These are phyloP conservation scores for Fusarium incarnatum DNA, from an alignment of 2,329 filamentous ascomycete species.

Conservation along the genomic window DNA sequence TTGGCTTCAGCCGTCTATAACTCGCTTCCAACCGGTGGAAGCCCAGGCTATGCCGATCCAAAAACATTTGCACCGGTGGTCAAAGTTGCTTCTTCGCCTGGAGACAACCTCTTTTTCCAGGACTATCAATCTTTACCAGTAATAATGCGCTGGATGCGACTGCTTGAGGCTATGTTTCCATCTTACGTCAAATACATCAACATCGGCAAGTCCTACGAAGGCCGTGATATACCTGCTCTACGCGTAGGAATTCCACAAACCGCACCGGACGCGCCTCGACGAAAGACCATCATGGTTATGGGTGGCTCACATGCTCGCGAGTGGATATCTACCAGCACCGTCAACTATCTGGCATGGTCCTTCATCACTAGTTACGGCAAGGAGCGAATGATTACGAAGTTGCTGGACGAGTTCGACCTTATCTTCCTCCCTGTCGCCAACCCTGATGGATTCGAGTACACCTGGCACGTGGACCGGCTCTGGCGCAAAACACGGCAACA, in stretches of 20 bases:
- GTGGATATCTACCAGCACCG: conserved; percentile 94
- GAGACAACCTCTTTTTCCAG: conserved; percentile 87
- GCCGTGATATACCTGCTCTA: conserved; percentile 85
- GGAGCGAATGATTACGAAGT: conserved; percentile 74
- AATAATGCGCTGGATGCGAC: conserved; percentile 89
- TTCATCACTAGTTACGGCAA: conserved; percentile 87
- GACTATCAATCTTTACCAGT: conserved; percentile 90
- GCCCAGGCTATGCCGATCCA: conserved; percentile 29
- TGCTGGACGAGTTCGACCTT: conserved; percentile 87
- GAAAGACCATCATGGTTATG: conserved; percentile 83
- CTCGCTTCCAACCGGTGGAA: conserved; percentile 46
- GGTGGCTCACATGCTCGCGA: conserved; percentile 94
- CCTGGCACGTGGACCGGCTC: conserved; percentile 89
- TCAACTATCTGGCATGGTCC: conserved; percentile 90
- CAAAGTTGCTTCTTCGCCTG: conserved; percentile 50
- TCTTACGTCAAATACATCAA: conserved; percentile 78
- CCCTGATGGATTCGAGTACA: conserved; percentile 94
- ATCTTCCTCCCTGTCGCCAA: conserved; percentile 91
- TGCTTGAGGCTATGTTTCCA: conserved; percentile 90
- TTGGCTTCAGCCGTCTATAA: conserved; percentile 81
- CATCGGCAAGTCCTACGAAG: conserved; percentile 89
- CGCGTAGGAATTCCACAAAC: conserved; percentile 72
- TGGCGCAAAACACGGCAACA: conserved; percentile 95
- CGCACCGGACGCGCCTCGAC: conserved; percentile 58
- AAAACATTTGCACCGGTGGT: conserved; percentile 49